These are phyloP conservation scores for Phytophthora megakarya DNA, from an alignment of 352 stramenopile genomes.

Conservation along the genomic window DNA sequence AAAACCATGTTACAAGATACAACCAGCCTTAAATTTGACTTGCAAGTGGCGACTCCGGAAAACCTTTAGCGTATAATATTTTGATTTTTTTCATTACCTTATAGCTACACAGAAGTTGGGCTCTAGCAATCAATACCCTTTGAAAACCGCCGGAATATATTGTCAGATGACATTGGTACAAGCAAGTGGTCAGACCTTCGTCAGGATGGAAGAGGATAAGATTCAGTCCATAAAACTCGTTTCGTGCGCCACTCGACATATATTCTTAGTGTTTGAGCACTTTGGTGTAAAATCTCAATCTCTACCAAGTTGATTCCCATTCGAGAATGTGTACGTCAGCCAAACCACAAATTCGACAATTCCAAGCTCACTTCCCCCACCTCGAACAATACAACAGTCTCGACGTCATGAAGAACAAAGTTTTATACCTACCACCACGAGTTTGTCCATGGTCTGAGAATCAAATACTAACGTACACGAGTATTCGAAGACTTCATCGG, in stretches of 20 bases:
- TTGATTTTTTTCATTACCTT: neutral
- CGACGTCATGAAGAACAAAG: slow-evolving; percentile 3
- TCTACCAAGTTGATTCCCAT: neutral
- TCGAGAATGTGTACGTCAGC: neutral
- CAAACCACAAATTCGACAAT: slow-evolving; percentile 3
- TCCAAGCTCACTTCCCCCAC: neutral
- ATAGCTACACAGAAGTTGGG: neutral
- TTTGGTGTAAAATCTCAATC: neutral
- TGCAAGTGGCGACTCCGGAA: neutral
- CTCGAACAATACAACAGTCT: slow-evolving; percentile 11
- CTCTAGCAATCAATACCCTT: neutral
- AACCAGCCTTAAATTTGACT: slow-evolving; percentile 5
- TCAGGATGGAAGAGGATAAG: slow-evolving; percentile 27
- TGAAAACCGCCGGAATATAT: neutral
- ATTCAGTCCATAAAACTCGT: slow-evolving; percentile 4
- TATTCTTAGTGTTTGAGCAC: neutral
- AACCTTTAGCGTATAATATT: slow-evolving; percentile 11
- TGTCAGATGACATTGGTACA: no score
- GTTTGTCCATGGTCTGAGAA: neutral
- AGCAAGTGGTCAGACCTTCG: neutral
- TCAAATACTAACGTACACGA: neutral
- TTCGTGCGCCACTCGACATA: neutral
- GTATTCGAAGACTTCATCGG: neutral
- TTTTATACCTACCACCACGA: slow-evolving; percentile 5
- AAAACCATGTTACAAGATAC: neutral